phyloP scores from a whole-genome alignment of 1,284 basidiomycete genomes.

The Jaminaea rosea region DNA sequence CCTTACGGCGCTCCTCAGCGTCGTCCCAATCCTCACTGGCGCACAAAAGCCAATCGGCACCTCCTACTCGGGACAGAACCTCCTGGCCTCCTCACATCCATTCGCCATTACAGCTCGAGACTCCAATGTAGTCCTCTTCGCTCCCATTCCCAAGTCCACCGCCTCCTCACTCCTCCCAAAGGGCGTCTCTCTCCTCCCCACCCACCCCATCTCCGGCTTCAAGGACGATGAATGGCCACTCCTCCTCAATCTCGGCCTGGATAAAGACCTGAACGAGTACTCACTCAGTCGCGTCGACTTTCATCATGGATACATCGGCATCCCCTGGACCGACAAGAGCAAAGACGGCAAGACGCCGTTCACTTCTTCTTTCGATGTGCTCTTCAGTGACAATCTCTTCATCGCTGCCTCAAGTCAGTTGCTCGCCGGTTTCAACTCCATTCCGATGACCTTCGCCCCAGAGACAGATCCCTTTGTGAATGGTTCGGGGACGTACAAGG shows the following conservation, averaged over 20 bases:
- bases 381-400: background rate
- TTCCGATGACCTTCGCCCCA: background rate
- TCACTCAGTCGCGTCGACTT: background rate
- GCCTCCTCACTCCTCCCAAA: background rate
- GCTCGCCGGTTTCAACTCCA: background rate
- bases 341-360: slow-evolving; percentile 2
- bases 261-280: background rate
- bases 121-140: too few species aligned
- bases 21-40: too few species aligned
- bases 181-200: background rate
- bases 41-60: too few species aligned
- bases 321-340: background rate
- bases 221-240: background rate
- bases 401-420: background rate
- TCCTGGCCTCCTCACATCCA: too few species aligned
- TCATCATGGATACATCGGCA: background rate
- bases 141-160: background rate
- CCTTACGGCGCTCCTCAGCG: too few species aligned
- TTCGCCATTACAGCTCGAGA: too few species aligned
- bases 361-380: background rate
- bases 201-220: background rate
- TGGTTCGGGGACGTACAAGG: background rate
- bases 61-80: too few species aligned
- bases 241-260: background rate
- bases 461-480: background rate